These are phyloP conservation scores for Fusarium sp. DNA, from an alignment of 2,329 filamentous ascomycete species.

Conservation along the genomic window DNA sequence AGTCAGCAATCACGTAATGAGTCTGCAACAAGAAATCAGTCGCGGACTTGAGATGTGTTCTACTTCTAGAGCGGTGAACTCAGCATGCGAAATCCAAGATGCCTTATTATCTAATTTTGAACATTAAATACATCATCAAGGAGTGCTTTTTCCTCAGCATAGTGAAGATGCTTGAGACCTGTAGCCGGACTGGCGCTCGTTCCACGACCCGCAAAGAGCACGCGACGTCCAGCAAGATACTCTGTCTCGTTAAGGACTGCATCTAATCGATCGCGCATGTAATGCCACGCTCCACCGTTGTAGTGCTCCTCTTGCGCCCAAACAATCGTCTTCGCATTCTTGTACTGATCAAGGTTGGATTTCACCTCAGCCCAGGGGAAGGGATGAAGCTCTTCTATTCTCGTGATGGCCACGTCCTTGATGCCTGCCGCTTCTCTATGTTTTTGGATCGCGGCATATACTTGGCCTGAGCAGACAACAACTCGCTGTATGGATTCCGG, in stretches of 20 bases:
- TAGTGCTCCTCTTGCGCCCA: constrained; percentile 46
- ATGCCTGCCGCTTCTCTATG: neutral
- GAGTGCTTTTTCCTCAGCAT: constrained; percentile 23
- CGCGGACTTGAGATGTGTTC: neutral
- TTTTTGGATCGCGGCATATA: constrained; percentile 69
- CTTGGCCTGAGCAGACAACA: constrained; percentile 92
- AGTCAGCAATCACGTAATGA: too few species aligned
- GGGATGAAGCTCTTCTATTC: constrained; percentile 40
- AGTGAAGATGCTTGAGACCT: constrained; percentile 26
- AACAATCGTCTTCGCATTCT: constrained; percentile 34
- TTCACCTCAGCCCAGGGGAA: constrained; percentile 42
- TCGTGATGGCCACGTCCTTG: neutral
- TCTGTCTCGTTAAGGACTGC: constrained; percentile 16
- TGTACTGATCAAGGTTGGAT: constrained; percentile 38
- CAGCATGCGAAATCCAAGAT: too few species aligned
- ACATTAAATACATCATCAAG: constrained; percentile 25
- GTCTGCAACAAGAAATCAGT: too few species aligned
- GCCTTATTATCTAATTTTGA: neutral
- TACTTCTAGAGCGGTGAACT: neutral
- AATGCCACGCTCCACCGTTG: constrained; percentile 45
- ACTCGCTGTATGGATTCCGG: constrained; percentile 91
- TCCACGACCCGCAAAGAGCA: constrained; percentile 26
- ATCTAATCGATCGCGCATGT: constrained; percentile 39
- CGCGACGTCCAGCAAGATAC: neutral
- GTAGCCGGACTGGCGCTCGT: constrained; percentile 31